Percentiles rank a stretch among this genome's conserved stretches.
Conservation (phyloP, 148 eudicot species). For the Chenopodium suecicum region DNA sequence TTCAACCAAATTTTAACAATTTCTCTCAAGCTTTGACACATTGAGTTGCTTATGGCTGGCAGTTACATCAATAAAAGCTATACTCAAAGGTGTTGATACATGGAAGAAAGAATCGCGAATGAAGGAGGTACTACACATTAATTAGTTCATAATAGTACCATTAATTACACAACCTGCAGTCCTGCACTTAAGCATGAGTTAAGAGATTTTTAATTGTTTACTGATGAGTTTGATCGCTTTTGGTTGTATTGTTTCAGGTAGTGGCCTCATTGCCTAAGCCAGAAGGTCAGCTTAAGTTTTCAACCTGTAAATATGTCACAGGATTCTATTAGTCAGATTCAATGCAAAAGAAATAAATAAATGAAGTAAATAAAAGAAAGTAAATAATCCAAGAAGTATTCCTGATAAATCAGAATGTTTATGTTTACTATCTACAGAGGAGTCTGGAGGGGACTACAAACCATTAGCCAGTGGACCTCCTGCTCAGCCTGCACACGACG, state of each 20-base stretch:
- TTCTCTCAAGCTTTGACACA: neutral
- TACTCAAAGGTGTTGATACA: constrained; percentile 51
- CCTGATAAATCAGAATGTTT: neutral
- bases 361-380: too few species aligned
- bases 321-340: neutral
- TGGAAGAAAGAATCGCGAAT: constrained; percentile 60
- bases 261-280: constrained; percentile 27
- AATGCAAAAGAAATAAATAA: neutral
- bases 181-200: neutral
- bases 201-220: neutral
- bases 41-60: constrained; percentile 2
- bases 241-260: constrained; percentile 28
- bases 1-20: neutral
- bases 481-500: constrained; percentile 28
- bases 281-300: constrained; percentile 23
- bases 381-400: too few species aligned
- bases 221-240: neutral
- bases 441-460: constrained; percentile 53
- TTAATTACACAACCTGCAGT: neutral
- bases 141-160: neutral
- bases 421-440: constrained; percentile 25
- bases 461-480: constrained; percentile 53
- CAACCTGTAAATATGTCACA: neutral
- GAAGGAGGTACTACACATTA: constrained; percentile 28
- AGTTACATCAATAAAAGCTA: constrained; percentile 60